Evolutionary conservation across 2,329 filamentous ascomycete species (phyloP).

Genomic region (Fusarium nisikadoi): DNA sequence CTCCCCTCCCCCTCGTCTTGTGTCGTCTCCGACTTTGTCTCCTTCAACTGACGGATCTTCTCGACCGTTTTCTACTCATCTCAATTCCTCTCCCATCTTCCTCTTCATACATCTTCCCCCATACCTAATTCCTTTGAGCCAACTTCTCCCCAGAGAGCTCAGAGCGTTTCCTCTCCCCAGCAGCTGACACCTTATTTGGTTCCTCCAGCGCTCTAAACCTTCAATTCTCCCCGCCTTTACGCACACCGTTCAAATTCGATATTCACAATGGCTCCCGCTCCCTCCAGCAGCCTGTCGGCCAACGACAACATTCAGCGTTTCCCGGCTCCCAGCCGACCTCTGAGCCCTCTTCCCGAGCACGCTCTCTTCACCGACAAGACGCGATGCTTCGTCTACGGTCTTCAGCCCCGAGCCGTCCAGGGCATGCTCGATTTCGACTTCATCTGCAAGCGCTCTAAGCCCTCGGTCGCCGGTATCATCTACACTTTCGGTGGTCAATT

Average conservation of each 20-base stretch:
- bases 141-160: constrained; percentile 40
- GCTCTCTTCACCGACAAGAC: constrained; percentile 99
- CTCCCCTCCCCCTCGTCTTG: constrained; percentile 28
- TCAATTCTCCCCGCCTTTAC: constrained; percentile 25
- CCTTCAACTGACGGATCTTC: constrained; percentile 42
- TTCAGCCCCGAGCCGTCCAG: constrained; percentile 93
- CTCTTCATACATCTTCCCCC: constrained; percentile 37
- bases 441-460: constrained; percentile 98
- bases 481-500: constrained; percentile 99
- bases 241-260: constrained; percentile 40
- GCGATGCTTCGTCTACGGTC: constrained; percentile 99
- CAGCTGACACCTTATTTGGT: constrained; percentile 41
- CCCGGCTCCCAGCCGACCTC: constrained; percentile 87
- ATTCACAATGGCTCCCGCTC: constrained; percentile 64
- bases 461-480: constrained; percentile 98
- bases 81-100: constrained; percentile 27
- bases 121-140: constrained; percentile 46
- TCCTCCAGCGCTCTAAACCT: constrained; percentile 34
- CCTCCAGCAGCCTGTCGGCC: constrained; percentile 72
- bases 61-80: constrained; percentile 41
- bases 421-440: constrained; percentile 99
- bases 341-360: constrained; percentile 88
- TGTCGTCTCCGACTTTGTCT: constrained; percentile 27
- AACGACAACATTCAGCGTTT: constrained; percentile 99
- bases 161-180: constrained; percentile 37